Base-by-base conservation (phyloP, 345 rosid genomes). In the Salix purpurea region DNA sequence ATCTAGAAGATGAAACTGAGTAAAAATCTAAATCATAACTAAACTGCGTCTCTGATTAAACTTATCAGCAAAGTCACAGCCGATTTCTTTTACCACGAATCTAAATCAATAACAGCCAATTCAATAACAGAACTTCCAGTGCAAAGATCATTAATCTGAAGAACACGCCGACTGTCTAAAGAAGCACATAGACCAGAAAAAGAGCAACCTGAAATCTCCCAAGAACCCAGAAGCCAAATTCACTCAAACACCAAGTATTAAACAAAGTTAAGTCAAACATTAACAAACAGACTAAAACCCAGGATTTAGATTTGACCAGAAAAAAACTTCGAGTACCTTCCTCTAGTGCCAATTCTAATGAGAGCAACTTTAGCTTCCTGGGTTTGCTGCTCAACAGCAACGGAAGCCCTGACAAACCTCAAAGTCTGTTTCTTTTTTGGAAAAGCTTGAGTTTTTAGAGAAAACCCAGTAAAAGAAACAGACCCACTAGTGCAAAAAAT, bases 321-420 rank as follows among this genome's bases (percentile, higher is more conserved):
- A 19, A 36, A 8, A 8, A 11, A 37, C 68, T 64, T 18, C 24
- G 7, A 4, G 69, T 69, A 95, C 99, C 99, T 95, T 86, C 99
- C 99, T 77, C 99, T 82, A 15, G 99, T 95, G 42, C 99, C 99
- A 73, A 95, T 95, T 87, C 93, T 84, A 67, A 95, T 78, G 40
- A 90, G 83, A 40, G 93, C 86, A 44, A 91, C 89, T 78, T 90
- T 90, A 26, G 93, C 84, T 74, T 91, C 87, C 86, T 82, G 81
- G 40, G 83, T 79, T 74, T 84, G 84, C 78, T 85, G 88, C 80
- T 90, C 92, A 72, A 88, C 90, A 75, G 92, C 85, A 54, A 87
- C 89, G 67, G 94, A 93, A 75, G 99, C 96, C 76, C 82, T 89
- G 0, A 76, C 73, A 34, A 88, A 67, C 54, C 74, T 82, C 18